A percentile compares a stretch with the other conserved stretches of the same genome.
Evolutionary conservation across 805 yeast genomes (phyloP).

Genomic region (Ogataea parapolymorpha): DNA sequence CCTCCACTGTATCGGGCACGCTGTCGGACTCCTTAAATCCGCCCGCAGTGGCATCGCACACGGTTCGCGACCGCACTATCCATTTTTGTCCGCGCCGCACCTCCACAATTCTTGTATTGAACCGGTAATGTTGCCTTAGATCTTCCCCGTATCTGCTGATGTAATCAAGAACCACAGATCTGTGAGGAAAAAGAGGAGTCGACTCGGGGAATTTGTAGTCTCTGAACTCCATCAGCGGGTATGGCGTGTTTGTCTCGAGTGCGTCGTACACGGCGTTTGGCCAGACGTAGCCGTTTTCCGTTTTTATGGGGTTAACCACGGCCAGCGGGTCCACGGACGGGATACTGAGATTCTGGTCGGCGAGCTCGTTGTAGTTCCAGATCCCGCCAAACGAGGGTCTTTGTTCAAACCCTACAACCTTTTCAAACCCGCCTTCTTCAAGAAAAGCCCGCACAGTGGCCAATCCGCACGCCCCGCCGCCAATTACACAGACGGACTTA

Average conservation of each 20-base stretch:
- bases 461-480: constrained; percentile 76
- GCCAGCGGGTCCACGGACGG: constrained; percentile 31
- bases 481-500: constrained; percentile 56
- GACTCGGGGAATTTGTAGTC: constrained; percentile 46
- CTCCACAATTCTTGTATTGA: constrained; percentile 45
- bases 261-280: constrained; percentile 59
- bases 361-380: constrained; percentile 58
- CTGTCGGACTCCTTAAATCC: constrained; percentile 19
- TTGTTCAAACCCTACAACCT: constrained; percentile 58
- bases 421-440: constrained; percentile 44
- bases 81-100: constrained; percentile 41
- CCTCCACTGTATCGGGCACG: constrained; percentile 32
- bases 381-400: constrained; percentile 68
- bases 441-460: constrained; percentile 62
- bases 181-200: constrained; percentile 51
- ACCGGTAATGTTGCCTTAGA: constrained; percentile 37
- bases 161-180: constrained; percentile 57
- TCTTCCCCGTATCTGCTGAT: constrained; percentile 48
- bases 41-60: constrained; percentile 32
- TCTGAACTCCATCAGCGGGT: constrained; percentile 62
- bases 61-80: constrained; percentile 39
- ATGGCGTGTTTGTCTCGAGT: constrained; percentile 69
- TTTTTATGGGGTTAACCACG: constrained; percentile 10
- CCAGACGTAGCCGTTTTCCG: constrained; percentile 32
- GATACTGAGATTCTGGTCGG: constrained; percentile 17